phyloP scores from a whole-genome alignment of 352 stramenopile species.

The Phytophthora hibernalis region DNA sequence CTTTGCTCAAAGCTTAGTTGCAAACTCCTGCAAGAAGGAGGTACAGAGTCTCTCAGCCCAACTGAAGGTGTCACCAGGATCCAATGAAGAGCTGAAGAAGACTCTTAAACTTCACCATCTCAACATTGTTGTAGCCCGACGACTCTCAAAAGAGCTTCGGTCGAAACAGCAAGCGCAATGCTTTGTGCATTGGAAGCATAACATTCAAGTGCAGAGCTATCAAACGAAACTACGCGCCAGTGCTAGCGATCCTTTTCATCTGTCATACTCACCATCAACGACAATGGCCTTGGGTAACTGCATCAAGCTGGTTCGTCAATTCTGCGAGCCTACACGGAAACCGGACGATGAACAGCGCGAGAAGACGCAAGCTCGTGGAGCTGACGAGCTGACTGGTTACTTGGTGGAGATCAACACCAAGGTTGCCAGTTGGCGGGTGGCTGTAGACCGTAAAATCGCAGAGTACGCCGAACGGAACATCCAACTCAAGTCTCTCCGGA shows the following conservation, averaged over 20 bases:
- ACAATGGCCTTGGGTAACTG: constrained; percentile 52
- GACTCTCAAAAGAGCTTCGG: constrained; percentile 20
- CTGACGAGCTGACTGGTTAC: constrained; percentile 35
- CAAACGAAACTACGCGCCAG: constrained; percentile 16
- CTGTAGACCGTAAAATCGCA: constrained; percentile 51
- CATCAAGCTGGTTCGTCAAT: constrained; percentile 51
- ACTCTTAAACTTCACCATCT: constrained; percentile 21
- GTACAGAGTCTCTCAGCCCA: constrained; percentile 3
- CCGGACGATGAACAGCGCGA: constrained; percentile 5
- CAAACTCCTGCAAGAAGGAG: constrained; percentile 20
- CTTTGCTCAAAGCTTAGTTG: constrained; percentile 27
- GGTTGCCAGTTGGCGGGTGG: constrained; percentile 50
- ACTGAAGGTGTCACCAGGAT: constrained; percentile 11
- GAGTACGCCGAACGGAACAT: constrained; percentile 53
- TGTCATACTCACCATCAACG: constrained; percentile 33
- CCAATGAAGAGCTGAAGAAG: constrained; percentile 27
- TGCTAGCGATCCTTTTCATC: constrained; percentile 16
- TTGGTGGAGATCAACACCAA: constrained; percentile 58
- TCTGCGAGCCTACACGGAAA: constrained; percentile 42
- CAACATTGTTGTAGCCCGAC: constrained; percentile 12
- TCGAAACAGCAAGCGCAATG: constrained; percentile 17
- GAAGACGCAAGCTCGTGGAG: neutral
- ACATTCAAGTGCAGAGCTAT: constrained; percentile 12
- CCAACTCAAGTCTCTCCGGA: constrained; percentile 51
- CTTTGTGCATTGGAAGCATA: constrained; percentile 31